These are phyloP conservation scores for Inga leiocalycina DNA, from an alignment of 306 rosid genomes.

Conservation along the genomic window DNA sequence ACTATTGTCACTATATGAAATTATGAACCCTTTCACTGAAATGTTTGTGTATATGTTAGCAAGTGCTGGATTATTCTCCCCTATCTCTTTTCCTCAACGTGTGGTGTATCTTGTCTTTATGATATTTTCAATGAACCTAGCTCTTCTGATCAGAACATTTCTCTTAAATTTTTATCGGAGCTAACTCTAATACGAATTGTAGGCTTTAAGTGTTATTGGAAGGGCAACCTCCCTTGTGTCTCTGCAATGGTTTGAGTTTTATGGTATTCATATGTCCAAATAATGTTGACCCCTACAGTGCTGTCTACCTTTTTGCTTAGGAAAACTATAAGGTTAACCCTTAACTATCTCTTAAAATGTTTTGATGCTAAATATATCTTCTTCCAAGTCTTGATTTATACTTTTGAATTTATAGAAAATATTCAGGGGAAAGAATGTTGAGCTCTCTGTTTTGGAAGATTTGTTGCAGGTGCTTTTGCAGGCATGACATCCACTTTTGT, in stretches of 20 bases:
- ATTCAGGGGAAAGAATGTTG: constrained; percentile 68
- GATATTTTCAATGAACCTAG: background rate
- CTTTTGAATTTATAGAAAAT: constrained; percentile 57
- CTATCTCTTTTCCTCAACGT: background rate
- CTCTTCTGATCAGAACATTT: constrained; percentile 53
- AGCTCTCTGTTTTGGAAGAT: constrained; percentile 87
- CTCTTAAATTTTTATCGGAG: constrained; percentile 55
- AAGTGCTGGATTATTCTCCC: background rate
- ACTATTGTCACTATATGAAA: background rate
- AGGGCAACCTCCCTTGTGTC: constrained; percentile 97
- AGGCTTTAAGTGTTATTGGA: constrained; percentile 96
- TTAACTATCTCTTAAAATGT: constrained; percentile 29
- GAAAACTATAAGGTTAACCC: constrained; percentile 74
- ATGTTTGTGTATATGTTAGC: background rate
- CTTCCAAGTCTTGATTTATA: constrained; percentile 31
- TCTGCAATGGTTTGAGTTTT: constrained; percentile 21
- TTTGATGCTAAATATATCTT: constrained; percentile 10
- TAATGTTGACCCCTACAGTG: constrained; percentile 68
- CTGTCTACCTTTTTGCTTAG: constrained; percentile 92
- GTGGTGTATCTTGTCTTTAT: constrained; percentile 5
- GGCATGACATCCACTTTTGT: too few relatives aligned
- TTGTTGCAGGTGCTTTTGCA: constrained; percentile 95
- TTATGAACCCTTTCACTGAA: constrained; percentile 1
- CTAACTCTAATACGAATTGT: constrained; percentile 38
- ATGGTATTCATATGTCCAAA: constrained; percentile 23